Evolutionary conservation across 169 alveolate genomes (phyloP).

Genomic region (Eimeria necatrix): DNA sequence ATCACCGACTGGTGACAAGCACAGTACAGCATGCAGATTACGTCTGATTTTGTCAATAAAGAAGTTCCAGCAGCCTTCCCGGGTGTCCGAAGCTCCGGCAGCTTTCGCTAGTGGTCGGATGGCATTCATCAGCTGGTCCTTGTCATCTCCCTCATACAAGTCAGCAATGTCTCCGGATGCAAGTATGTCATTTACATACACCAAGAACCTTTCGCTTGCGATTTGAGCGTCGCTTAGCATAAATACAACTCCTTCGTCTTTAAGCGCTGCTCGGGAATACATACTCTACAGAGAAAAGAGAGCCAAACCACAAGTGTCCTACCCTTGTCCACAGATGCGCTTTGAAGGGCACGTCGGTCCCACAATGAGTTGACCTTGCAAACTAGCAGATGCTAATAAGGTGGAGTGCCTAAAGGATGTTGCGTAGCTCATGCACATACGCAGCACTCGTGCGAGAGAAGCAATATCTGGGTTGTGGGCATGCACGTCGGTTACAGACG

Average conservation of each 20-base stretch:
- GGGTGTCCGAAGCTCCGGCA: slow-evolving; percentile 94
- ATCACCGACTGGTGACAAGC: slow-evolving; percentile 98
- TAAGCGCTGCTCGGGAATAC: slow-evolving; percentile 88
- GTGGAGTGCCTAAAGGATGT: no score
- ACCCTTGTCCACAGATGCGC: no score
- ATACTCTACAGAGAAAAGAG: slow-evolving; percentile 5
- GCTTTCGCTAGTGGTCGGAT: slow-evolving; percentile 94
- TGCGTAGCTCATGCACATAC: no score
- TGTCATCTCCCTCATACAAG: slow-evolving; percentile 95
- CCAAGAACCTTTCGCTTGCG: slow-evolving; percentile 95
- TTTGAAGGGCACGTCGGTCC: no score
- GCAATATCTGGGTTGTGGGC: background rate
- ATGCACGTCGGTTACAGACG: background rate
- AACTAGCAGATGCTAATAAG: no score
- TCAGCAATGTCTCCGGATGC: slow-evolving; percentile 97
- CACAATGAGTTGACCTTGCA: no score
- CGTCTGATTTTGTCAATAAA: slow-evolving; percentile 95
- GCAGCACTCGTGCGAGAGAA: background rate
- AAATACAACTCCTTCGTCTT: slow-evolving; percentile 96
- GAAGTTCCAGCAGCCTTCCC: slow-evolving; percentile 95
- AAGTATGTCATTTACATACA: slow-evolving; percentile 94
- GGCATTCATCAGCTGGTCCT: slow-evolving; percentile 91
- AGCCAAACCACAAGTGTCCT: background rate
- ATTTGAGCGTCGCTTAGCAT: slow-evolving; percentile 95
- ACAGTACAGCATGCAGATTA: slow-evolving; percentile 96